Percentiles rank a stretch among this genome's conserved stretches.
Evolutionary conservation across 2,329 filamentous ascomycete species (phyloP).

Genomic region (Claviceps digitariae): DNA sequence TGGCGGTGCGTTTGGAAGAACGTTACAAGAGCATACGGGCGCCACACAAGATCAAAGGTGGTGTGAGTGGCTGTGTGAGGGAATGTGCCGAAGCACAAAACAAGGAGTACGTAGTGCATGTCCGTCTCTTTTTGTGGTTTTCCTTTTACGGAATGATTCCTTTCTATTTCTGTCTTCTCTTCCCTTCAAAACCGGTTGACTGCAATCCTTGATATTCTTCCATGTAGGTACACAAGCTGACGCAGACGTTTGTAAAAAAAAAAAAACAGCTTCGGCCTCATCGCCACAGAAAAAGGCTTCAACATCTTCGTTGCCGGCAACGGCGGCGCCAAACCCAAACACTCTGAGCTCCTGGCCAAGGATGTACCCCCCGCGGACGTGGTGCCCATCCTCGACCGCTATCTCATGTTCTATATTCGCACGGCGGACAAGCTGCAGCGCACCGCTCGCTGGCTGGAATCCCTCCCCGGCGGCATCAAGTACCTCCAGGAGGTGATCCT

Average conservation of each 20-base stretch:
- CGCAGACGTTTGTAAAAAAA: not conserved
- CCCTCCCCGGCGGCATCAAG: conserved; percentile 66
- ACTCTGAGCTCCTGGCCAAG: conserved; percentile 72
- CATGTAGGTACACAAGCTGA: not conserved
- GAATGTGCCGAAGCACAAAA: conserved; percentile 88
- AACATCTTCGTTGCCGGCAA: conserved; percentile 88
- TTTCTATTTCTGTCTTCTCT: too few relatives aligned
- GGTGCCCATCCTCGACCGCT: conserved; percentile 72
- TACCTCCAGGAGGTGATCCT: conserved; percentile 75
- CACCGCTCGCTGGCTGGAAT: conserved; percentile 79
- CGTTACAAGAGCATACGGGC: conserved; percentile 83
- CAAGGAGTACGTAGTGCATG: conserved; percentile 54
- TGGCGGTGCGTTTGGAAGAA: conserved; percentile 79
- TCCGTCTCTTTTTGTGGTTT: not conserved
- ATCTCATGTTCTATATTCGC: conserved; percentile 86
- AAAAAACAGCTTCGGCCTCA: conserved; percentile 77
- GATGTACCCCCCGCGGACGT: conserved; percentile 76
- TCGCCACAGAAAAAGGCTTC: conserved; percentile 85
- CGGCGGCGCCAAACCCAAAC: conserved; percentile 71
- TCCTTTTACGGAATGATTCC: not conserved
- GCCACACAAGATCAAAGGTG: conserved; percentile 85
- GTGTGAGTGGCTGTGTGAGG: conserved; percentile 80
- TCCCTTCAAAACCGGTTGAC: too few relatives aligned
- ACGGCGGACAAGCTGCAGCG: conserved; percentile 83
- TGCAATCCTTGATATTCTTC: too few relatives aligned